These are phyloP conservation scores for Mycotypha africana DNA, from an alignment of 371 early-diverging fungal species.

Conservation along the genomic window DNA sequence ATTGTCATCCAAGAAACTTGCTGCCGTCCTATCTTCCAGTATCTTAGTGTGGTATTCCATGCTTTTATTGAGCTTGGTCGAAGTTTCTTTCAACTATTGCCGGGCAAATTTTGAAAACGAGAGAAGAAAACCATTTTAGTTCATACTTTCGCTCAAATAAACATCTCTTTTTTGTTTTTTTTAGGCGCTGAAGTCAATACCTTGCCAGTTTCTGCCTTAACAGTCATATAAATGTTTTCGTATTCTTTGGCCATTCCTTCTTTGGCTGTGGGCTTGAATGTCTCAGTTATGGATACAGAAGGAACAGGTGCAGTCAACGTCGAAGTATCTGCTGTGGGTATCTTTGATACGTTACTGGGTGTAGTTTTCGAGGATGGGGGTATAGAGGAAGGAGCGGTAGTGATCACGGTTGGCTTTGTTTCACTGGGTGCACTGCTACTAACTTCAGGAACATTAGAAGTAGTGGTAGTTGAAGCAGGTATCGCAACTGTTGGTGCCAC, in stretches of 20 bases:
- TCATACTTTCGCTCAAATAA: neutral
- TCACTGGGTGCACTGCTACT: too few relatives aligned
- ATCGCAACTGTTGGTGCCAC: neutral
- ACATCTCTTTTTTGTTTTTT: neutral
- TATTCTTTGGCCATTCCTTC: constrained; percentile 27
- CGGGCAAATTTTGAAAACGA: neutral
- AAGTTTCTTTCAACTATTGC: constrained; percentile 3
- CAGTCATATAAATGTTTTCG: constrained; percentile 18
- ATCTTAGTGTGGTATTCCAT: too few relatives aligned
- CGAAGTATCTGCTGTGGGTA: too few relatives aligned
- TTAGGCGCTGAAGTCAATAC: too few relatives aligned
- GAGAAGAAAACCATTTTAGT: neutral
- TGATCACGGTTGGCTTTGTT: too few relatives aligned
- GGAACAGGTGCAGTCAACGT: too few relatives aligned
- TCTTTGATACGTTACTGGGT: too few relatives aligned
- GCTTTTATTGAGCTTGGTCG: constrained; percentile 6
- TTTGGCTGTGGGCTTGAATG: constrained; percentile 11
- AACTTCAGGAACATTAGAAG: too few relatives aligned
- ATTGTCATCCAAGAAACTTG: neutral
- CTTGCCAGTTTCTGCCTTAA: constrained; percentile 14
- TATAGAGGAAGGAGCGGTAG: too few relatives aligned
- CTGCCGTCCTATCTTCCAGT: neutral
- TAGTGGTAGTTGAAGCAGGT: neutral
- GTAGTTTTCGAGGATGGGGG: too few relatives aligned
- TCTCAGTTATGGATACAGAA: constrained; percentile 3